These are phyloP conservation scores for Cyberlindnera saturnus DNA, from an alignment of 805 yeast genomes.

Conservation along the genomic window DNA sequence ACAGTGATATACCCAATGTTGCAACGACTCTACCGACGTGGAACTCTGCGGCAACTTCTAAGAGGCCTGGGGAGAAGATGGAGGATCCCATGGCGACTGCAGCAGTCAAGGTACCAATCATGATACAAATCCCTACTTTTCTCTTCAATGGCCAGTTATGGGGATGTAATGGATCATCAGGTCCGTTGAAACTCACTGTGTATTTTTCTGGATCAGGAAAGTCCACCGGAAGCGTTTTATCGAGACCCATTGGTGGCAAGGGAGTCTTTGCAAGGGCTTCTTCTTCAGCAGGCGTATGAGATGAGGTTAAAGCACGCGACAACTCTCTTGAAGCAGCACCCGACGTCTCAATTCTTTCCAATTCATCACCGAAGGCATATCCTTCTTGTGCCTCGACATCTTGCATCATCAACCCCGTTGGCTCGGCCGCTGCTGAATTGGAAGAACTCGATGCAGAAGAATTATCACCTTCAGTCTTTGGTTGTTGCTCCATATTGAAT, in stretches of 20 bases:
- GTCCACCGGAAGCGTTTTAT: conserved; percentile 32
- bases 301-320: conserved; percentile 38
- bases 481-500: no score
- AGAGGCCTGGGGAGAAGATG: conserved; percentile 62
- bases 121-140: conserved; percentile 39
- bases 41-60: conserved; percentile 41
- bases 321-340: conserved; percentile 28
- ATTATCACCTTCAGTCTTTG: no score
- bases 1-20: conserved; percentile 69
- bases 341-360: conserved; percentile 7
- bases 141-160: conserved; percentile 60
- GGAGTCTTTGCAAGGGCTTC: conserved; percentile 30
- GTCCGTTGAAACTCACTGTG: conserved; percentile 71
- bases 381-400: not conserved
- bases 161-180: conserved; percentile 74
- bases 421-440: conserved; percentile 2
- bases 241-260: conserved; percentile 61
- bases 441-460: not conserved
- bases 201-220: conserved; percentile 64
- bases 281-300: conserved; percentile 22
- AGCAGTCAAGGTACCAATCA: conserved; percentile 45
- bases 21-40: conserved; percentile 65
- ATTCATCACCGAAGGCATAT: conserved; percentile 3
- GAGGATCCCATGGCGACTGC: conserved; percentile 74
- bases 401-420: not conserved